phyloP scores from a whole-genome alignment of 768 basidiomycete species.

The Boletus subcaerulescens region DNA sequence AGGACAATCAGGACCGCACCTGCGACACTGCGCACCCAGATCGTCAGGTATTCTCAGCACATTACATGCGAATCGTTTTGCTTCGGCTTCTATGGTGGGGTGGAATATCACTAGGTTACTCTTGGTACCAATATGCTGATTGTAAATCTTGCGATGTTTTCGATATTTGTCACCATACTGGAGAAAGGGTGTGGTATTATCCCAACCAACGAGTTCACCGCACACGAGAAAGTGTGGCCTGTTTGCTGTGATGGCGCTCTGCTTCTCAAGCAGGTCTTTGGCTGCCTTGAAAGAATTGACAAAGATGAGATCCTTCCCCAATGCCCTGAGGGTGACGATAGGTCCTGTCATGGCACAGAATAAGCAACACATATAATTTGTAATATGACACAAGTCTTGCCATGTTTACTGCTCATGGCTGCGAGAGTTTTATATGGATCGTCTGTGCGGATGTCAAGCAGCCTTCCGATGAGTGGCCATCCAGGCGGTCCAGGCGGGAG shows the following conservation, averaged over 20 bases:
- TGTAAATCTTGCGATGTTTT: constrained; percentile 5
- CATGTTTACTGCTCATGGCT: constrained; percentile 39
- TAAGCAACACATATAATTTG: background rate
- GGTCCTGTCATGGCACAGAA: constrained; percentile 17
- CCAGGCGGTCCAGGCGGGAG: constrained; percentile 13
- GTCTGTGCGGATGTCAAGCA: constrained; percentile 52
- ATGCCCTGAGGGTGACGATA: constrained; percentile 16
- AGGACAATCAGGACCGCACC: background rate
- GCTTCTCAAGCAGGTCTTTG: constrained; percentile 11
- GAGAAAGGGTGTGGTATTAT: background rate
- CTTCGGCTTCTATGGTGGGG: background rate
- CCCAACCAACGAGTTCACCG: constrained; percentile 21
- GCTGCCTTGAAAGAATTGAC: constrained; percentile 43
- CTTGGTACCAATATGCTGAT: constrained; percentile 2
- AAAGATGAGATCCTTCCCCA: constrained; percentile 46
- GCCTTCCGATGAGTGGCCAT: constrained; percentile 48
- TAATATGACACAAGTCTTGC: constrained; percentile 27
- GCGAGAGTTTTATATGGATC: constrained; percentile 50
- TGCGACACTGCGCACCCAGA: background rate
- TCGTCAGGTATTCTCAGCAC: constrained; percentile 1
- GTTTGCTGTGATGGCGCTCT: background rate
- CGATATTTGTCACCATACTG: constrained; percentile 6
- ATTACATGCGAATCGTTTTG: background rate
- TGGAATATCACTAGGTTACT: constrained; percentile 1
- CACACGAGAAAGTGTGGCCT: constrained; percentile 6